Evolutionary conservation across 73 alveolate species (phyloP), one percentile per base, ranked within the genome.

Genomic region (Paramecium biaurelia): DNA sequence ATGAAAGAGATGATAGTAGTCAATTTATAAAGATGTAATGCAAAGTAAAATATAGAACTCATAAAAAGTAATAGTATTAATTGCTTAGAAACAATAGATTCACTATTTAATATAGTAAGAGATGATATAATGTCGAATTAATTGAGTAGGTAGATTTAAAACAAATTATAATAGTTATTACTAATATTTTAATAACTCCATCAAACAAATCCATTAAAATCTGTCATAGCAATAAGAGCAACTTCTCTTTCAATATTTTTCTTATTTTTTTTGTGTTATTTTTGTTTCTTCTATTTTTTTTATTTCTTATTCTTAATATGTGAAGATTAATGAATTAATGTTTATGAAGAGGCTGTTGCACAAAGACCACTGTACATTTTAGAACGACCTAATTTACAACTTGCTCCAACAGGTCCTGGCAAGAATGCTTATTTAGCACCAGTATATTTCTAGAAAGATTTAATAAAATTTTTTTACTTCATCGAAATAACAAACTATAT

Each of bases 401-500:
- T 24, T 42, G 90, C 70, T 30, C 90, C 90, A 7, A 79, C 72
- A 20, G 90, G 90, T 42, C 90, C 90, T 79, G 76, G 23, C 24
- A 79, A 47, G n/a, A 79, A 79, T 4, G 90, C 41, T 24, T 42
- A 47, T 24, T 43, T 79, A 14, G 45, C 42, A 20, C 47, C 56
- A 11, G 70, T 45, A 37, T 24, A 45, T 43, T 79, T 79, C 90
- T 79, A 43, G n/a, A 47, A 42, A 5, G 68, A 72, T 11, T 42
- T 7, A 37, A 26, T 4, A 12, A 9, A 21, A n/a, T 53, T 11
- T 45, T 3, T 53, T 18, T 79, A 79, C 90, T 18, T 79, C 47
- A 79, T 79, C 90, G 15, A 79, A 79, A 79, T 79, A 79, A 45
- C 90, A 79, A 30, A 79, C 90, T 43, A 79, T 47, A 45, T 79